These are phyloP conservation scores for Verbascum thapsus DNA, from an alignment of 257 asterid genomes.

Conservation along the genomic window DNA sequence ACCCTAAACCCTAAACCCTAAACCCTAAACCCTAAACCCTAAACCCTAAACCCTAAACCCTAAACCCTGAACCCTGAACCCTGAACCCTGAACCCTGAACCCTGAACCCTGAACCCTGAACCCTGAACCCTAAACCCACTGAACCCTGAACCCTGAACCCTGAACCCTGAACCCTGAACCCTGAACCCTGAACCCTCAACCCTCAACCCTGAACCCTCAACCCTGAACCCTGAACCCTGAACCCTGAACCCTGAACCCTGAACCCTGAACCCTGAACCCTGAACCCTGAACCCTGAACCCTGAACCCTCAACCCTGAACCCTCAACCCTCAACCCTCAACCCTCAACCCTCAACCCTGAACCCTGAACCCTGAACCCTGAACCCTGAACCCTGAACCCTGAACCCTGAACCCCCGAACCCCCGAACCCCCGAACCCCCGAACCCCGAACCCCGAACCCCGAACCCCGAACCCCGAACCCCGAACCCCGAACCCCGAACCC, in stretches of 20 bases:
- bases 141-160: no score
- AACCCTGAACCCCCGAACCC: not conserved
- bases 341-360: constrained; percentile 8
- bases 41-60: no score
- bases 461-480: constrained; percentile 9
- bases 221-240: constrained; percentile 1
- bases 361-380: constrained; percentile 7
- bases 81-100: no score
- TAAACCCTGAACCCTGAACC: no score
- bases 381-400: constrained; percentile 2
- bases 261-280: constrained; percentile 15
- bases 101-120: no score
- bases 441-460: constrained; percentile 10
- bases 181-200: constrained; percentile 13
- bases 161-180: no score
- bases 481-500: constrained; percentile 6
- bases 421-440: constrained; percentile 1
- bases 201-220: constrained; percentile 10
- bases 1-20: no score
- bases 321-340: no score
- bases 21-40: no score
- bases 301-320: constrained; percentile 12
- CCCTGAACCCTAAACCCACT: no score
- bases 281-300: constrained; percentile 4
- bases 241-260: not conserved